Percentiles rank a stretch among this genome's conserved stretches.
Evolutionary conservation across 1,139 yeast genomes (phyloP).

Genomic region (Taphrina communis): DNA sequence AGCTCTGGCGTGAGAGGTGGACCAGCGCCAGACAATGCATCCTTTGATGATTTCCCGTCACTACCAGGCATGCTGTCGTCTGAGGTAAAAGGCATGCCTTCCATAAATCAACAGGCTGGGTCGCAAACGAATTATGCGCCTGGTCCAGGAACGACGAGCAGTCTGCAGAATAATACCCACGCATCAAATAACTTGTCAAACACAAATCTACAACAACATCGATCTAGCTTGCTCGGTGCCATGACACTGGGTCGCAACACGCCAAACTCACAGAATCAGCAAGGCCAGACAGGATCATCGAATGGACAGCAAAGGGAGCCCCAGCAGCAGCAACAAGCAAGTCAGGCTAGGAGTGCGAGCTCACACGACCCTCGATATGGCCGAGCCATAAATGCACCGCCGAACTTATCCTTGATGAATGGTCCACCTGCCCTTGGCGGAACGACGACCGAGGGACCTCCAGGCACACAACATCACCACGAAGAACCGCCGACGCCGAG

Average conservation of each 20-base stretch:
- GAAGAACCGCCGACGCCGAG: conserved; percentile 29
- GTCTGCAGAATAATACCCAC: neutral
- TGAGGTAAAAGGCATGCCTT: conserved; percentile 27
- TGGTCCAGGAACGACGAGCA: neutral
- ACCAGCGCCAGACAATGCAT: conserved; percentile 29
- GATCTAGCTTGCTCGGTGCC: conserved; percentile 31
- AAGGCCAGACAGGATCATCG: neutral
- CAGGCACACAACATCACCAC: conserved; percentile 30
- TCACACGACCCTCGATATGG: conserved; percentile 18
- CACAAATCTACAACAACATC: conserved; percentile 32
- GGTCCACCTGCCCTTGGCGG: conserved; percentile 39
- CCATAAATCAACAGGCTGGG: conserved; percentile 12
- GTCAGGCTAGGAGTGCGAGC: neutral
- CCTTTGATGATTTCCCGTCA: conserved; percentile 31
- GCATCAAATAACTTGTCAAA: conserved; percentile 5
- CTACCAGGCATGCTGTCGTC: conserved; percentile 28
- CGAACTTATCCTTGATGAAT: conserved; percentile 35
- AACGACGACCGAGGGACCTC: conserved; percentile 28
- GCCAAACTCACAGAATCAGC: conserved; percentile 14
- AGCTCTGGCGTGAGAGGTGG: conserved; percentile 10
- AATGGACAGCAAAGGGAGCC: neutral
- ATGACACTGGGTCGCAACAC: conserved; percentile 38
- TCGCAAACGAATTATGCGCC: conserved; percentile 2
- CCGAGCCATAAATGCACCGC: conserved; percentile 33
- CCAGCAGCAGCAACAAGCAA: conserved; percentile 1